Percentiles rank a stretch among this genome's conserved stretches.
Conservation (phyloP, 1,284 basidiomycete species). For the Somion occarium region DNA sequence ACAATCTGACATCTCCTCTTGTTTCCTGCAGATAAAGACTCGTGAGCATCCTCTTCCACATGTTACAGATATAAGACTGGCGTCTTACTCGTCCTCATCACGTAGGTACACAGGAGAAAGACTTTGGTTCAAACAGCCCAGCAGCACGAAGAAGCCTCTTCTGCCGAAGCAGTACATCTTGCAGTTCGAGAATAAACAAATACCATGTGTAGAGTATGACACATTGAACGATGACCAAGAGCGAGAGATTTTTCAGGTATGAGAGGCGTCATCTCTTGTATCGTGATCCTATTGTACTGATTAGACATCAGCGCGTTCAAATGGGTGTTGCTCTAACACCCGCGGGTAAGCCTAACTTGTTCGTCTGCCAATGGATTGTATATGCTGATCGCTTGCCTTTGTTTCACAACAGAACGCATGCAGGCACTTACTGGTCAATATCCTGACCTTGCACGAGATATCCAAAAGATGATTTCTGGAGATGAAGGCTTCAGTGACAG, state of each 20-base stretch:
- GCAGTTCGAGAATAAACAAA: conserved; percentile 60
- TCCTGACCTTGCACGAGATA: conserved; percentile 45
- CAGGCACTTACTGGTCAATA: conserved; percentile 54
- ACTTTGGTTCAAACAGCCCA: conserved; percentile 45
- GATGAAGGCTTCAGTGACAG: conserved; percentile 32
- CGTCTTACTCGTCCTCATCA: no score
- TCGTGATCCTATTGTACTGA: no score
- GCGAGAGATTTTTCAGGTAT: conserved; percentile 51
- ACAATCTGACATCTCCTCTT: background rate
- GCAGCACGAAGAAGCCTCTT: conserved; percentile 24
- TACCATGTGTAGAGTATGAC: conserved; percentile 70
- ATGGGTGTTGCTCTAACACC: conserved; percentile 75
- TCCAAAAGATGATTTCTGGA: conserved; percentile 40
- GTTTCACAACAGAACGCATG: conserved; percentile 54
- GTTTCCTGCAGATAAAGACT: conserved; percentile 44
- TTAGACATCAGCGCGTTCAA: conserved; percentile 54
- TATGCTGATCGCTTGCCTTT: background rate
- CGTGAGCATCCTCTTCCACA: conserved; percentile 36
- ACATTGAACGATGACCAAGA: conserved; percentile 56
- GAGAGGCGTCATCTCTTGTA: no score
- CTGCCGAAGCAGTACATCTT: conserved; percentile 47
- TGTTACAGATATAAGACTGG: background rate
- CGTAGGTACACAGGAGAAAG: conserved; percentile 38
- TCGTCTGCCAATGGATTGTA: background rate
- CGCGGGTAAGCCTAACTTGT: conserved; percentile 34